Conservation (phyloP, 768 basidiomycete species). For the Tricholoma matsutake region DNA sequence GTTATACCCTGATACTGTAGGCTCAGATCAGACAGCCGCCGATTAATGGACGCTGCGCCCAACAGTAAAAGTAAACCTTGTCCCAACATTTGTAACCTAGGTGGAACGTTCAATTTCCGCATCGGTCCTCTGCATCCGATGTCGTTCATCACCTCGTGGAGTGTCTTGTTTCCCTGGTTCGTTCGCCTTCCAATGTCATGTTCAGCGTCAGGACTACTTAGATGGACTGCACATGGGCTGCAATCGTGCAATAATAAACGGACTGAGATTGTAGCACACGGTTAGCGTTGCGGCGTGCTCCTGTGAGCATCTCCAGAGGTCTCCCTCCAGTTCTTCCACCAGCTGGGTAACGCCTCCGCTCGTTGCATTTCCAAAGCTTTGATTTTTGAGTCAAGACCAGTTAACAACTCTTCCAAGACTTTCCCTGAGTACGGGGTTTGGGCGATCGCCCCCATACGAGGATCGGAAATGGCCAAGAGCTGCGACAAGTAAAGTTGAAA, state of each 20-base stretch:
- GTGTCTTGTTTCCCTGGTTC: no score
- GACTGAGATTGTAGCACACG: neutral
- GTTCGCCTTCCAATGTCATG: no score
- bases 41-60: neutral
- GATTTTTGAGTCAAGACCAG: slow-evolving; percentile 15
- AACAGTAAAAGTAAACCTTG: no score
- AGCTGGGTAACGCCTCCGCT: slow-evolving; percentile 20
- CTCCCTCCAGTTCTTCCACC: slow-evolving; percentile 29
- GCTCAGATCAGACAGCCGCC: no score
- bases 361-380: slow-evolving; percentile 15
- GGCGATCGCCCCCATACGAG: neutral
- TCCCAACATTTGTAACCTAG: no score
- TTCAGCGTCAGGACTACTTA: neutral
- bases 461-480: slow-evolving; percentile 5
- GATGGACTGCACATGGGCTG: neutral
- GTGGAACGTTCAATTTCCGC: no score
- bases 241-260: neutral
- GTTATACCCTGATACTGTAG: neutral
- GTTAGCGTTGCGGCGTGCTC: neutral
- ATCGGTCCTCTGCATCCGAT: no score
- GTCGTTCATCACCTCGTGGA: no score
- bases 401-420: slow-evolving; percentile 13
- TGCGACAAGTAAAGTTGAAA: neutral
- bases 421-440: slow-evolving; percentile 1
- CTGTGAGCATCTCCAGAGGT: neutral